phyloP scores from a whole-genome alignment of 169 alveolate genomes.

The Besnoitia besnoiti region DNA sequence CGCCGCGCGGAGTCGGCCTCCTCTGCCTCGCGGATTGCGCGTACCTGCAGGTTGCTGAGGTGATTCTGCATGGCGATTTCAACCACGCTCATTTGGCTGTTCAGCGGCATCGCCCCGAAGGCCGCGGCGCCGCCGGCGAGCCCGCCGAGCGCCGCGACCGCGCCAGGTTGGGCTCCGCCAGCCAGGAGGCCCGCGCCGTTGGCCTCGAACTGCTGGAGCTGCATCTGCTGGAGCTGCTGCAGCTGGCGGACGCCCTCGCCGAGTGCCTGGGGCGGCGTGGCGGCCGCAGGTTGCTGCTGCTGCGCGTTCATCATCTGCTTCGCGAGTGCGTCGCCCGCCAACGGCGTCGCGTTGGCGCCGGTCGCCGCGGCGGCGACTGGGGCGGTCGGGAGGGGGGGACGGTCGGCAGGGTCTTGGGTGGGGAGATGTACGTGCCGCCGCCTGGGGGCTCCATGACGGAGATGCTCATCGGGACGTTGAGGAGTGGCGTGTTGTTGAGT shows the following conservation, averaged over 20 bases:
- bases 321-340: constrained; percentile 25
- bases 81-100: constrained; percentile 33
- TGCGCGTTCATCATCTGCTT: not conserved
- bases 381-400: not conserved
- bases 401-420: not conserved
- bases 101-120: constrained; percentile 23
- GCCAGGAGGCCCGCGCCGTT: constrained; percentile 22
- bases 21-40: not conserved
- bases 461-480: constrained; percentile 25
- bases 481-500: constrained; percentile 44
- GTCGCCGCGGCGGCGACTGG: not conserved
- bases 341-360: not conserved
- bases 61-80: constrained; percentile 58
- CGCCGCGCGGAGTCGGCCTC: not conserved
- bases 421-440: constrained; percentile 16
- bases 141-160: constrained; percentile 30
- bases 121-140: constrained; percentile 32
- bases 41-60: constrained; percentile 41
- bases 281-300: not conserved
- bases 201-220: not conserved
- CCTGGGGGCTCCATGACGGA: constrained; percentile 35
- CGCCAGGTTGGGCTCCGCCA: constrained; percentile 18
- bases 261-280: not conserved
- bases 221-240: constrained; percentile 4
- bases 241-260: constrained; percentile 1